Evolutionary conservation across 208 protist genomes (phyloP).

Genomic region (Herpetomonas samuelpessoai): DNA sequence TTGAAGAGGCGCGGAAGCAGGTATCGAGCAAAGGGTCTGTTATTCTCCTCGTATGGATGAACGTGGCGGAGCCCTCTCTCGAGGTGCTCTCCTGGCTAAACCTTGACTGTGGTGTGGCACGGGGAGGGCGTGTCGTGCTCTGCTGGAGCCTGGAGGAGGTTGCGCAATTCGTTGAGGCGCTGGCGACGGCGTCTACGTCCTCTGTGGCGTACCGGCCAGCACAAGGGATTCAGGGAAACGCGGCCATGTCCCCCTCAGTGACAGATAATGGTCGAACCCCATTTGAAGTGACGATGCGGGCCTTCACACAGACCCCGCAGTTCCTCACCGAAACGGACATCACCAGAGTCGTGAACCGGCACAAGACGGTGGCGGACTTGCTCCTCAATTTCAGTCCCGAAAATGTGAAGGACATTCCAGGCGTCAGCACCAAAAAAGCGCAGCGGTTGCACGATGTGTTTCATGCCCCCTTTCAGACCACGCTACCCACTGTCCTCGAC

Average conservation of each 20-base stretch:
- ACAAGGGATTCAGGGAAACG: conserved; percentile 5
- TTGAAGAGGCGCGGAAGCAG: conserved; percentile 13
- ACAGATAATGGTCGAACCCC: background rate
- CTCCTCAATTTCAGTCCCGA: conserved; percentile 37
- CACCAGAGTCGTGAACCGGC: conserved; percentile 53
- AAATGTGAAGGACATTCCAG: conserved; percentile 34
- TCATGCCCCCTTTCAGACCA: conserved; percentile 47
- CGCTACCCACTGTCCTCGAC: conserved; percentile 34
- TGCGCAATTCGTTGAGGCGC: conserved; percentile 47
- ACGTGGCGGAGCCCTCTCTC: conserved; percentile 28
- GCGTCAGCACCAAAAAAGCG: conserved; percentile 54
- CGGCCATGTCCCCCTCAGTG: conserved; percentile 32
- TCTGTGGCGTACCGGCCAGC: conserved; percentile 48
- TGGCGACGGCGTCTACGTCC: conserved; percentile 21
- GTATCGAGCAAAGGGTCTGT: conserved; percentile 13
- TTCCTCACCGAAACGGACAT: conserved; percentile 61
- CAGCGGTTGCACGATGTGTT: conserved; percentile 49
- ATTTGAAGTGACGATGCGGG: conserved; percentile 35
- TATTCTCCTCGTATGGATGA: conserved; percentile 29
- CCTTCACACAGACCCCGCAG: conserved; percentile 72
- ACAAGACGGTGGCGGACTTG: conserved; percentile 45
- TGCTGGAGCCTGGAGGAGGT: conserved; percentile 64
- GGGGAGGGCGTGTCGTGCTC: conserved; percentile 40
- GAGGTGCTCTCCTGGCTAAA: conserved; percentile 66
- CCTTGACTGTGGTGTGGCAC: conserved; percentile 55